Evolutionary conservation across 2,329 filamentous ascomycete genomes (phyloP).

Genomic region (Bertia moriformis): DNA sequence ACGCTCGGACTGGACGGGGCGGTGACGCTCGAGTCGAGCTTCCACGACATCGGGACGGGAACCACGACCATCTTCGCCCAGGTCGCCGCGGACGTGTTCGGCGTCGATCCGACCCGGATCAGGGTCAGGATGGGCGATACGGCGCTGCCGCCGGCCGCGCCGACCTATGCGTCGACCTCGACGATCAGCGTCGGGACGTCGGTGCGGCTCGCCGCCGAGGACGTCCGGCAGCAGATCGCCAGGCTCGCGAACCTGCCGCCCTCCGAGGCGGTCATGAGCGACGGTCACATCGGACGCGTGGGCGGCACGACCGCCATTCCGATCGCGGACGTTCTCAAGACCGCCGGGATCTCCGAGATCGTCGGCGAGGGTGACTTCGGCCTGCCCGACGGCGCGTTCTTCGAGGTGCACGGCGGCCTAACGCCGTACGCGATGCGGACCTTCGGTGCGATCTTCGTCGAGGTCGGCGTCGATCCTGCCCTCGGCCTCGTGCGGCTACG

Average conservation of each 20-base stretch:
- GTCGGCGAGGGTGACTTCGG: background rate
- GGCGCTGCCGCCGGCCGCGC: background rate
- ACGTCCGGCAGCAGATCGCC: too few relatives aligned
- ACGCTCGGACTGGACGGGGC: too few relatives aligned
- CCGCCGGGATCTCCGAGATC: too few relatives aligned
- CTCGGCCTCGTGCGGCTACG: background rate
- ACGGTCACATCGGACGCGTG: background rate
- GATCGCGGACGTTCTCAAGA: too few relatives aligned
- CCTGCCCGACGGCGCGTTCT: too few relatives aligned
- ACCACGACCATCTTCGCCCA: background rate
- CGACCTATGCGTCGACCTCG: background rate
- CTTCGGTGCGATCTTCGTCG: background rate
- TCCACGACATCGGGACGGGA: background rate
- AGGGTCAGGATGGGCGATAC: background rate
- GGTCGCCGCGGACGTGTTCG: background rate
- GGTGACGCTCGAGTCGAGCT: background rate
- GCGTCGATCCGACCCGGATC: background rate
- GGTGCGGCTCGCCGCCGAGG: background rate
- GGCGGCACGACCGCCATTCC: background rate
- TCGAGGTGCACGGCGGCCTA: too few relatives aligned
- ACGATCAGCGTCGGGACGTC: background rate
- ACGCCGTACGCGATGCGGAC: background rate
- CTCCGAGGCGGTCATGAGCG: background rate
- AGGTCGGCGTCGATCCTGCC: background rate
- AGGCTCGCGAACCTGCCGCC: background rate